Percentiles rank a stretch among this genome's conserved stretches.
Evolutionary conservation across 805 yeast species (phyloP).

Genomic region (Candida michaelii): DNA sequence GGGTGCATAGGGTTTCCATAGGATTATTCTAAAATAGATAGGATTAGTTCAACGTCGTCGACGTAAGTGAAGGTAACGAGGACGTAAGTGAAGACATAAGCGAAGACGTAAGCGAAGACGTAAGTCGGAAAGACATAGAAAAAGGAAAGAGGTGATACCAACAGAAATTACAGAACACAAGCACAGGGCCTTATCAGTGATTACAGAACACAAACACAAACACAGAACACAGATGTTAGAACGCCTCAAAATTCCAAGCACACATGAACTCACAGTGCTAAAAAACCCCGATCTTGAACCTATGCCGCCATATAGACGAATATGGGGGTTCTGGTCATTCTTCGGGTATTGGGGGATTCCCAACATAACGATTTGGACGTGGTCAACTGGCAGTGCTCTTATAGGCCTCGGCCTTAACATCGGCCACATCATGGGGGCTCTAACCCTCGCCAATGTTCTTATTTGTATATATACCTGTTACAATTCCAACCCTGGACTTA

Average conservation of each 20-base stretch:
- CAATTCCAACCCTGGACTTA: slow-evolving; percentile 48
- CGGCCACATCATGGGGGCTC: slow-evolving; percentile 45
- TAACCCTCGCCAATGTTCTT: slow-evolving; percentile 47
- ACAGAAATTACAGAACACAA: too few species aligned
- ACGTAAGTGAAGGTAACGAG: too few species aligned
- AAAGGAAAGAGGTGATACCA: too few species aligned
- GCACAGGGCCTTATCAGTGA: too few species aligned
- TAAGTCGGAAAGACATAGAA: too few species aligned
- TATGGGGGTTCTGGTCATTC: slow-evolving; percentile 46
- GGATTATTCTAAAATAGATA: too few species aligned
- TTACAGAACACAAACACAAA: not conserved
- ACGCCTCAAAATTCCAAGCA: slow-evolving; percentile 3
- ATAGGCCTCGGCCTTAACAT: slow-evolving; percentile 45
- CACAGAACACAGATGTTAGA: not conserved
- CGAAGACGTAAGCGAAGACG: too few species aligned
- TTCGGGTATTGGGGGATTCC: slow-evolving; percentile 46
- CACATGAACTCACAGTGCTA: slow-evolving; percentile 12
- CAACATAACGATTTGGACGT: slow-evolving; percentile 40
- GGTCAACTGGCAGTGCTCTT: slow-evolving; percentile 47
- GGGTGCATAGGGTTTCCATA: too few species aligned
- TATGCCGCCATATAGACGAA: slow-evolving; percentile 43
- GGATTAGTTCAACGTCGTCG: too few species aligned
- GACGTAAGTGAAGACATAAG: too few species aligned
- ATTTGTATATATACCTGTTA: slow-evolving; percentile 44
- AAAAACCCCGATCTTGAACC: slow-evolving; percentile 45